phyloP scores from a whole-genome alignment of 805 yeast species.

The Lipomyces mesembrius region DNA sequence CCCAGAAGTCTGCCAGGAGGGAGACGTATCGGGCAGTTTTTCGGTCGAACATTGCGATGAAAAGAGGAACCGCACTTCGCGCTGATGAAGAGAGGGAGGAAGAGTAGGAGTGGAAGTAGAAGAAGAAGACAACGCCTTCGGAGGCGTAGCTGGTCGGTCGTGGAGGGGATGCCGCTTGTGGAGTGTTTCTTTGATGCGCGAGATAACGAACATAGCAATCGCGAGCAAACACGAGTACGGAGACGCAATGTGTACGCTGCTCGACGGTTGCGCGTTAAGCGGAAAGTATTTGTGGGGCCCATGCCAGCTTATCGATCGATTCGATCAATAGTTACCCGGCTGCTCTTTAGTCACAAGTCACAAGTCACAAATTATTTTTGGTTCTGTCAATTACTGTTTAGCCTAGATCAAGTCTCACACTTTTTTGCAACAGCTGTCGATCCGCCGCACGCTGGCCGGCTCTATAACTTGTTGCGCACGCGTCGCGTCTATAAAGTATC shows the following conservation, averaged over 20 bases:
- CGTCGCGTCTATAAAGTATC: neutral
- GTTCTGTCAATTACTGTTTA: too few species aligned
- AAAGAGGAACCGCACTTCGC: neutral
- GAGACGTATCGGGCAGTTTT: slow-evolving; percentile 34
- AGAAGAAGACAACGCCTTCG: neutral
- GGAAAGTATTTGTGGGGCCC: neutral
- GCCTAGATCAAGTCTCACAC: neutral
- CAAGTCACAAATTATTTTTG: too few species aligned
- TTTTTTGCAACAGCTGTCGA: neutral
- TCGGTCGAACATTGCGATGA: slow-evolving; percentile 25
- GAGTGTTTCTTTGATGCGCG: neutral
- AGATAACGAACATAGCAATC: neutral
- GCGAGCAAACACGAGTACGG: neutral
- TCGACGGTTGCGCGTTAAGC: neutral
- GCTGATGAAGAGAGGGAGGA: neutral
- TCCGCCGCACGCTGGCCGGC: neutral
- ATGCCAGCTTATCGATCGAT: neutral
- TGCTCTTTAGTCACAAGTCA: neutral
- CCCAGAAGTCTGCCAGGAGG: slow-evolving; percentile 34
- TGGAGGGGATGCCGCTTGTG: neutral
- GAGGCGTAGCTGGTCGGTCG: neutral
- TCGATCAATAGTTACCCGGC: neutral
- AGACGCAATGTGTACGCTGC: neutral
- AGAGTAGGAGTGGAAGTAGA: neutral
- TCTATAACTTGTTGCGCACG: neutral